Evolutionary conservation across 169 alveolate genomes (phyloP).

Genomic region (Eimeria falciformis): DNA sequence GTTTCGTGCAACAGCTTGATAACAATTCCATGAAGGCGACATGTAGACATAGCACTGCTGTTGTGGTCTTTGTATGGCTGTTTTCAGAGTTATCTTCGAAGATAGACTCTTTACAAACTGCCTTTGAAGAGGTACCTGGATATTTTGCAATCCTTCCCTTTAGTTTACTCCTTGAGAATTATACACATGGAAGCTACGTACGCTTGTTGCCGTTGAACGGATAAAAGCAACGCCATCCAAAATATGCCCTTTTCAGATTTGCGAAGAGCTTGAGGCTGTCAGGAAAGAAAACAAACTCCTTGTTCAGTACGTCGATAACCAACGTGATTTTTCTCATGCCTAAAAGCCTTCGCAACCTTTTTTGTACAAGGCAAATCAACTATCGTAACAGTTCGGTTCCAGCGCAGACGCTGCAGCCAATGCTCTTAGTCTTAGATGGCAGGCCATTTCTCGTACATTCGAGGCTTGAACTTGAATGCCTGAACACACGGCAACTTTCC

Average conservation of each 20-base stretch:
- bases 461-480: too few species aligned
- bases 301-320: neutral
- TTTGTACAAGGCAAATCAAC: neutral
- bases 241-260: slow-evolving; percentile 44
- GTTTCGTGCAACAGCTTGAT: too few species aligned
- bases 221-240: too few species aligned
- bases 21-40: too few species aligned
- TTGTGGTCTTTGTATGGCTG: neutral
- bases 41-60: neutral
- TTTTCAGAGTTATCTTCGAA: slow-evolving; percentile 50
- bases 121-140: slow-evolving; percentile 37
- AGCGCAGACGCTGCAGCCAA: too few species aligned
- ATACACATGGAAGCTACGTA: too few species aligned
- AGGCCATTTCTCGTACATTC: too few species aligned
- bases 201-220: too few species aligned
- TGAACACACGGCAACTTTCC: too few species aligned
- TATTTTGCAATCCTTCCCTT: neutral
- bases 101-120: slow-evolving; percentile 36
- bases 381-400: too few species aligned
- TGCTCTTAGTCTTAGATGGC: too few species aligned
- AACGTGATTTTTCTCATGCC: neutral
- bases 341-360: too few species aligned
- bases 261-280: slow-evolving; percentile 68
- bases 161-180: neutral
- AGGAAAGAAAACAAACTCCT: slow-evolving; percentile 46